Conservation (phyloP, 805 yeast species). For the Candida jianshihensis region DNA sequence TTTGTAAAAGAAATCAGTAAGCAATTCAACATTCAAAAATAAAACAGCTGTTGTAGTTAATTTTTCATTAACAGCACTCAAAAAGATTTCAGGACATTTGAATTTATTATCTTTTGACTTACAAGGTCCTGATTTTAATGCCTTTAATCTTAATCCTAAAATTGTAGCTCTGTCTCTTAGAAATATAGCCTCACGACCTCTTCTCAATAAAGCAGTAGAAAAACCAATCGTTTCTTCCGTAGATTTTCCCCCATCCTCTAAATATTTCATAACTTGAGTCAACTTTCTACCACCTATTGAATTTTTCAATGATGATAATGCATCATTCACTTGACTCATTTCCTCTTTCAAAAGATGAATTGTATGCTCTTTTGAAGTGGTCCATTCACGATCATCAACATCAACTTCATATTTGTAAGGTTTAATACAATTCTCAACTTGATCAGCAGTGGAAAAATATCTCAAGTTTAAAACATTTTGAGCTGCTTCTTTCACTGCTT, state of each 20-base stretch:
- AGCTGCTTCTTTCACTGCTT: slow-evolving; percentile 81
- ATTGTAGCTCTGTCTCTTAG: slow-evolving; percentile 66
- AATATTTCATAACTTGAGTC: slow-evolving; percentile 71
- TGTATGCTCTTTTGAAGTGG: slow-evolving; percentile 70
- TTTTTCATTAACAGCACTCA: slow-evolving; percentile 89
- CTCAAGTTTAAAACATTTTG: slow-evolving; percentile 67
- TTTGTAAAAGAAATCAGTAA: slow-evolving; percentile 92
- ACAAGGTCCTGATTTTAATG: slow-evolving; percentile 72
- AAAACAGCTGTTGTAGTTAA: slow-evolving; percentile 88
- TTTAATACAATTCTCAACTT: slow-evolving; percentile 95
- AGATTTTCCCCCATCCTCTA: slow-evolving; percentile 31
- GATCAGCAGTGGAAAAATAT: slow-evolving; percentile 91
- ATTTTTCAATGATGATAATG: slow-evolving; percentile 50
- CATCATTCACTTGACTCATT: slow-evolving; percentile 67
- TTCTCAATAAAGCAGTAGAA: slow-evolving; percentile 61
- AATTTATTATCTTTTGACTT: slow-evolving; percentile 72
- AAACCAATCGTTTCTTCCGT: slow-evolving; percentile 78
- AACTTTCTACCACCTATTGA: slow-evolving; percentile 81
- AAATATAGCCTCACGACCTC: slow-evolving; percentile 82
- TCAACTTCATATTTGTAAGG: slow-evolving; percentile 98
- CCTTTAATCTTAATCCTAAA: slow-evolving; percentile 66
- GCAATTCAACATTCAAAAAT: slow-evolving; percentile 85
- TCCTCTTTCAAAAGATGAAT: slow-evolving; percentile 74
- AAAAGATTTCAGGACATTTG: slow-evolving; percentile 89
- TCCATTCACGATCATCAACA: slow-evolving; percentile 94